These are phyloP conservation scores for Cardamine occulta DNA, from an alignment of 345 rosid genomes.

Conservation along the genomic window DNA sequence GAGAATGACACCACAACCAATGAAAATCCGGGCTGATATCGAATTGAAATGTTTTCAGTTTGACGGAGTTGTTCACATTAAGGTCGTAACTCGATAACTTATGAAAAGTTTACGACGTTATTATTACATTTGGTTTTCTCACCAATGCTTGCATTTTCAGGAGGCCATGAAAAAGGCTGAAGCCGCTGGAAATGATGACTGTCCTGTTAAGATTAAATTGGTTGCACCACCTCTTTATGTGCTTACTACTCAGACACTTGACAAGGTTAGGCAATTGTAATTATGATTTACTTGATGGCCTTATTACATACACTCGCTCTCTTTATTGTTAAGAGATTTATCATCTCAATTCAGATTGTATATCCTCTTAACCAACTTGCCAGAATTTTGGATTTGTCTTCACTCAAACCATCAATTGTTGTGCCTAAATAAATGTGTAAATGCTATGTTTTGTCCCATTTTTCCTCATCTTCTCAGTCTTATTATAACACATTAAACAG, in stretches of 20 bases:
- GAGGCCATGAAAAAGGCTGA: constrained; percentile 97
- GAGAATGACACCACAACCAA: constrained; percentile 97
- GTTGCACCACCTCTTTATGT: constrained; percentile 99
- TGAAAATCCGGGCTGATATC: constrained; percentile 93
- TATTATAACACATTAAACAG: constrained; percentile 45
- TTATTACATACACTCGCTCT: not conserved
- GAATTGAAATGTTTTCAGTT: constrained; percentile 98
- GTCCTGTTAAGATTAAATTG: constrained; percentile 94
- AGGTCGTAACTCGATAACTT: constrained; percentile 49
- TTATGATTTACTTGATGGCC: not conserved
- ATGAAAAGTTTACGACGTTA: not conserved
- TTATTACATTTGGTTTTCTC: constrained; percentile 12
- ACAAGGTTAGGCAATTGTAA: constrained; percentile 63
- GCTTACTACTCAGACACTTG: constrained; percentile 96
- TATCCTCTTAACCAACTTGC: not conserved
- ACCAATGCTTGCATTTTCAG: constrained; percentile 48
- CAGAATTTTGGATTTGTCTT: not conserved
- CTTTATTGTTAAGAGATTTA: too few relatives aligned
- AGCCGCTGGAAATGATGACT: constrained; percentile 86
- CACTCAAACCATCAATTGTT: not conserved
- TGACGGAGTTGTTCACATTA: constrained; percentile 96
- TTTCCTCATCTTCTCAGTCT: constrained; percentile 1
- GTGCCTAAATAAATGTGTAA: not conserved
- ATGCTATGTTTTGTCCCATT: not conserved
- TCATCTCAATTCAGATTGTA: not conserved